A percentile compares a stretch with the other conserved stretches of the same genome.
phyloP scores from a whole-genome alignment of 768 basidiomycete species.

The Kwoniella europaea region DNA sequence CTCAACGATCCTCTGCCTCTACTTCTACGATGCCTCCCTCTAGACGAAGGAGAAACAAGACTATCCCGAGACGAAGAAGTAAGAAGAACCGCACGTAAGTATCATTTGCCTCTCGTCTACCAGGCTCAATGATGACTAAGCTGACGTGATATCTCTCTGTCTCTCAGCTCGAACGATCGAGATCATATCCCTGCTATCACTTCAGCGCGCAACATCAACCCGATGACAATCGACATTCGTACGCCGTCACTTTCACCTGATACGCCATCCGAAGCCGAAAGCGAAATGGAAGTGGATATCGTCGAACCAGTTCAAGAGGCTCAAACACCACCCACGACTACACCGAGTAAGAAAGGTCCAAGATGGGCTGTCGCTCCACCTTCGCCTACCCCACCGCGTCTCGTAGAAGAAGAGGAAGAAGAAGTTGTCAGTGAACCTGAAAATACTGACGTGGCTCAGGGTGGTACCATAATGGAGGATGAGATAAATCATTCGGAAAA shows the following conservation, averaged over 20 bases:
- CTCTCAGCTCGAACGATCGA: constrained; percentile 6
- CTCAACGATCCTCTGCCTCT: not conserved
- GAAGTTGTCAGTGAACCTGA: too few species aligned
- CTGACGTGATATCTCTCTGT: not conserved
- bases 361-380: constrained; percentile 18
- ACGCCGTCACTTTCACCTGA: constrained; percentile 15
- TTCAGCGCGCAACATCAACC: not conserved
- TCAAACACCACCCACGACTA: not conserved
- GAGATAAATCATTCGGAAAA: not conserved
- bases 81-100: constrained; percentile 17
- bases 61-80: not conserved
- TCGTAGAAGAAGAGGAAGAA: not conserved
- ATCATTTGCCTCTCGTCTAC: not conserved
- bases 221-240: constrained; percentile 9
- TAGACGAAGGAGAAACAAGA: not conserved
- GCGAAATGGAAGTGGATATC: not conserved
- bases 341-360: constrained; percentile 1
- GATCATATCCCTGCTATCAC: not conserved
- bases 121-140: not conserved
- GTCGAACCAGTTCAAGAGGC: too few species aligned
- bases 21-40: not conserved
- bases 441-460: too few species aligned
- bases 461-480: not conserved
- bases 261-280: constrained; percentile 8
- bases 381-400: not conserved